Conservation (phyloP, 2,329 filamentous ascomycete species). For the Venturia asperata region DNA sequence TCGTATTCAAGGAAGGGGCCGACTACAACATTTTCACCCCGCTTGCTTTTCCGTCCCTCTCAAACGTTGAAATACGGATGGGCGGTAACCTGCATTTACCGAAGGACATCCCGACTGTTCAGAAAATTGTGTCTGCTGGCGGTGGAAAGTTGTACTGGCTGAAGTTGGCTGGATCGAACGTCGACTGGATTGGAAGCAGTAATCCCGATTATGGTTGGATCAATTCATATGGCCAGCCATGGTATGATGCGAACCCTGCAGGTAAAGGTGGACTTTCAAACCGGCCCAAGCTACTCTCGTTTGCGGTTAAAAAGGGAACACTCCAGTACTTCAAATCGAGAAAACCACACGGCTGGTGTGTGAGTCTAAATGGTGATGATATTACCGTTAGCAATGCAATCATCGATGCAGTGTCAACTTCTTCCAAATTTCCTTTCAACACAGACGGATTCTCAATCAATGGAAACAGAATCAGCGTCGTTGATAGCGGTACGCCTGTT, state of each 20-base stretch:
- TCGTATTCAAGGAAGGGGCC: conserved; percentile 36
- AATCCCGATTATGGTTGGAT: conserved; percentile 32
- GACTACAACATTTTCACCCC: conserved; percentile 40
- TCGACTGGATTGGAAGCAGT: conserved; percentile 31
- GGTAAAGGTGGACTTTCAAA: conserved; percentile 33
- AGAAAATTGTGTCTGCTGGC: conserved; percentile 29
- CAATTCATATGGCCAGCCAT: conserved; percentile 40
- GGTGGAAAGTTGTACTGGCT: conserved; percentile 35
- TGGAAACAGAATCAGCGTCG: neutral
- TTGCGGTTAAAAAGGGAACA: conserved; percentile 32
- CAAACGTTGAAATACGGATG: conserved; percentile 38
- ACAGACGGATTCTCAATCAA: conserved; percentile 31
- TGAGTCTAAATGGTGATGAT: conserved; percentile 35
- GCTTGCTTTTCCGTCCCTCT: conserved; percentile 35
- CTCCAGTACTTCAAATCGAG: conserved; percentile 37
- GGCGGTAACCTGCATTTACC: conserved; percentile 40
- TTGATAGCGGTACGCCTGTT: neutral
- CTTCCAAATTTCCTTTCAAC: conserved; percentile 38
- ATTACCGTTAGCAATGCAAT: conserved; percentile 37
- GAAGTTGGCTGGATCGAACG: conserved; percentile 29
- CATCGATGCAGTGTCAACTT: conserved; percentile 34
- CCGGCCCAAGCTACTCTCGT: conserved; percentile 37
- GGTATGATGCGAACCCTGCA: conserved; percentile 39
- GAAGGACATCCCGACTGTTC: conserved; percentile 34
- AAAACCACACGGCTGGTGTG: conserved; percentile 41